Evolutionary conservation across 2,329 filamentous ascomycete species (phyloP), one percentile per base, ranked within the genome.

Genomic region (Knufia petricola): DNA sequence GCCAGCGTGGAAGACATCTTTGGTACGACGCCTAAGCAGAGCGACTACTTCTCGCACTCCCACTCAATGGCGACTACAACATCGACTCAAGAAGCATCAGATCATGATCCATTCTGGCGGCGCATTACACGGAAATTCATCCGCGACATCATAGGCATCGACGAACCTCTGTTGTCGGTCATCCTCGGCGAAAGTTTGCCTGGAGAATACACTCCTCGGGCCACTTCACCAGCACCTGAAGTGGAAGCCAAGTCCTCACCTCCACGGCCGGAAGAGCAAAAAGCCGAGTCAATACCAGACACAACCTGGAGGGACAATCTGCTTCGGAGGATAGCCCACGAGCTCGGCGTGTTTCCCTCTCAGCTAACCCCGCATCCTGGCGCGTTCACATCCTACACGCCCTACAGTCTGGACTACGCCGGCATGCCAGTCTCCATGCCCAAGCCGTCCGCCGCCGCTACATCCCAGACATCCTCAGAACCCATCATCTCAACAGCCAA

Each of bases 91-190:
- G 66, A 70, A 3, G 61, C 67, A 28, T 56, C 62, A 38, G 67
- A 71, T 3, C 71, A 74, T 36, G 81, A 87, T 55, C 82, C 84
- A 1, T 77, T 94, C 56, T 87, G 87, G 79, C 81, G 82, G 52
- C 78, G 84, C 9, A 79, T 96, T 43, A 94, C 90, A 2, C 79
- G 85, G 50, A 87, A 82, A 59, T 84, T 96, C 23, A 87, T 98
- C 58, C 79, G 82, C 46, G 88, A 95, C 61, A 69, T 98, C 37
- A 85, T 96, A 63, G 90, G 90, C 7, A 85, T 98, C 48, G 89
- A 96, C 59, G 87, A 95, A 54, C 78, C 79, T 43, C 72, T 92
- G 17, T 75, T 98, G 7, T 85, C 85, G 0, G 81, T 95, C 43
- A 81, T 98, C 7, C 83, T 96, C 49, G 92, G 92, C 10, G 88